phyloP scores from a whole-genome alignment of 306 rosid species.

The Cucurbita maxima region DNA sequence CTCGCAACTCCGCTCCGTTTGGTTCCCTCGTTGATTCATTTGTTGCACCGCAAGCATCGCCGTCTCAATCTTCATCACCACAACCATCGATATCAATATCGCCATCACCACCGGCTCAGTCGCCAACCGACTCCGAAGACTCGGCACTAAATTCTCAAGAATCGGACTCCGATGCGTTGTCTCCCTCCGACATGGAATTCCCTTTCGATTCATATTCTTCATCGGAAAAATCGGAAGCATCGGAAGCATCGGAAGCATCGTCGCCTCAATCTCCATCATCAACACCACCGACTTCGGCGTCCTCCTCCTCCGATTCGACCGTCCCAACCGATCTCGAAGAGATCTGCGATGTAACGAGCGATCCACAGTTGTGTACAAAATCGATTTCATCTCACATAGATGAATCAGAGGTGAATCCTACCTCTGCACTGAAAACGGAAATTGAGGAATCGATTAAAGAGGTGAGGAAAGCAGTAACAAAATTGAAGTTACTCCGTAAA shows the following conservation, averaged over 20 bases:
- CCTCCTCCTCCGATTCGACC: background rate
- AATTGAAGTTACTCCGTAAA: background rate
- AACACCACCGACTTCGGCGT: no score
- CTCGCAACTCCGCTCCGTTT: background rate
- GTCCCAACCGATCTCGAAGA: background rate
- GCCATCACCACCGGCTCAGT: no score
- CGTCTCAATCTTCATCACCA: background rate
- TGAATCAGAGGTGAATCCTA: background rate
- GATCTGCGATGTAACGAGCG: slow-evolving; percentile 1
- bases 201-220: no score
- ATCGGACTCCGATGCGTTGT: no score
- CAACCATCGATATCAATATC: no score
- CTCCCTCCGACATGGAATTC: no score
- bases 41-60: background rate
- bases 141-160: background rate
- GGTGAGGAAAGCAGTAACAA: background rate
- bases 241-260: no score
- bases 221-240: no score
- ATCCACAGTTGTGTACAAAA: background rate
- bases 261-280: no score
- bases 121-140: background rate
- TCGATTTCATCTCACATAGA: background rate
- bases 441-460: background rate
- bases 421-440: background rate
- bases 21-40: background rate